Conservation (phyloP, 768 basidiomycete species). For the Collybiopsis confluens region DNA sequence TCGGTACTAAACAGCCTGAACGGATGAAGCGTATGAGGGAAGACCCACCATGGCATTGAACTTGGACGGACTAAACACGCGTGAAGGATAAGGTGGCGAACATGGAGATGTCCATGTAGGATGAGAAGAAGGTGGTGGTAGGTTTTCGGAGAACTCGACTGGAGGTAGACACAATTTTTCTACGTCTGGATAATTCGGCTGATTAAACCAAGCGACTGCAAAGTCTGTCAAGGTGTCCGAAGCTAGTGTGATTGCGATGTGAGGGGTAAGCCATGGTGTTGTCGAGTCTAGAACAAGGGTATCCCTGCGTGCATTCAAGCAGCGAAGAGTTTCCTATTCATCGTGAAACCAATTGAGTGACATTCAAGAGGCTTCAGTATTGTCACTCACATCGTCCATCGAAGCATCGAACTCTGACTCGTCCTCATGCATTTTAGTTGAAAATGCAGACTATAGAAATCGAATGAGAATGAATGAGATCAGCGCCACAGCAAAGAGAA, state of each 20-base stretch:
- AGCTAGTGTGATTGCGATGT: constrained; percentile 51
- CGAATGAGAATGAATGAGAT: neutral
- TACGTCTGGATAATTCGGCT: constrained; percentile 30
- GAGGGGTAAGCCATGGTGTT: constrained; percentile 35
- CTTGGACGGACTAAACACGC: constrained; percentile 27
- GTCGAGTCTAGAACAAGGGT: constrained; percentile 39
- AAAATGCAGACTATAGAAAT: too few species aligned
- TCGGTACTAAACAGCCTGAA: neutral
- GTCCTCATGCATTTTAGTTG: too few species aligned
- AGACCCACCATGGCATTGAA: constrained; percentile 26
- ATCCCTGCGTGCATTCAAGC: neutral
- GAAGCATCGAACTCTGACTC: neutral
- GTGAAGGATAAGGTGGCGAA: constrained; percentile 1
- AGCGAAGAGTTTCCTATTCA: neutral
- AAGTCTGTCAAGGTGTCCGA: constrained; percentile 32
- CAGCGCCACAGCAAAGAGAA: neutral
- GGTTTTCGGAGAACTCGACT: constrained; percentile 11
- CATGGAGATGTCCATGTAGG: neutral
- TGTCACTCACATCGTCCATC: neutral
- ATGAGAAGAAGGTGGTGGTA: neutral
- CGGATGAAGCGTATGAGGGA: neutral
- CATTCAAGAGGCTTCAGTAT: neutral
- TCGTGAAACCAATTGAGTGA: neutral
- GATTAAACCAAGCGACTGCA: constrained; percentile 30
- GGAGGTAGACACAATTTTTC: constrained; percentile 31